phyloP scores from a whole-genome alignment of 1,139 yeast genomes.

The Magnusiomyces paraingens region DNA sequence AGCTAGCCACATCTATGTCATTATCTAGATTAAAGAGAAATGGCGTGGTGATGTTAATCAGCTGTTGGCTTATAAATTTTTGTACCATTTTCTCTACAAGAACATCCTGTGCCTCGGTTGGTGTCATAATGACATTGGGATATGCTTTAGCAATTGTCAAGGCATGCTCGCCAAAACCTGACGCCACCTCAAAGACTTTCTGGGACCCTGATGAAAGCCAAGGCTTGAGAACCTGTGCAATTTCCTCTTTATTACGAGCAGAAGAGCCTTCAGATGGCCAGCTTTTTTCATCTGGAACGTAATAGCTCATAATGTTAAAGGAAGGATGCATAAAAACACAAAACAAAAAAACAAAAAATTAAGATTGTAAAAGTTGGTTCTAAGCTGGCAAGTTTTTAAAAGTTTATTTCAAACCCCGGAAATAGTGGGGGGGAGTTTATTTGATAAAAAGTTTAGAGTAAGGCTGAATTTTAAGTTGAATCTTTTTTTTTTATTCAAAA shows the following conservation, averaged over 20 bases:
- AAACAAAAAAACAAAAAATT: too few relatives aligned
- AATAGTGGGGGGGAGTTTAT: not conserved
- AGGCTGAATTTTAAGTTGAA: too few relatives aligned
- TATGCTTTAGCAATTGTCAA: not conserved
- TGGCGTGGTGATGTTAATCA: not conserved
- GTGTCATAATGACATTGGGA: constrained; percentile 4
- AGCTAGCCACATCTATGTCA: not conserved
- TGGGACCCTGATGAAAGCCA: not conserved
- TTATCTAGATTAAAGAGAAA: not conserved
- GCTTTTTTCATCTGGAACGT: constrained; percentile 3
- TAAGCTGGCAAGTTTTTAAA: too few relatives aligned
- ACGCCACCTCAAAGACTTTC: constrained; percentile 8
- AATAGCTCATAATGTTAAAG: not conserved
- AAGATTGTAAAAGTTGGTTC: too few relatives aligned
- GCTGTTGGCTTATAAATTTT: not conserved
- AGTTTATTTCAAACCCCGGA: not conserved
- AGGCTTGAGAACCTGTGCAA: not conserved
- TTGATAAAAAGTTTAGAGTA: too few relatives aligned
- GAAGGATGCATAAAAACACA: not conserved
- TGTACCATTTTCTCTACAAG: not conserved
- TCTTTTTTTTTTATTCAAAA: too few relatives aligned
- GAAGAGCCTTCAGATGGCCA: constrained; percentile 1
- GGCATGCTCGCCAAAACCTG: constrained; percentile 9
- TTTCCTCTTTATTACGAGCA: not conserved
- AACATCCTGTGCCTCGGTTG: constrained; percentile 9